Base-by-base conservation (phyloP, 2,329 filamentous ascomycete genomes). In the Aspergillus phoenicis region DNA sequence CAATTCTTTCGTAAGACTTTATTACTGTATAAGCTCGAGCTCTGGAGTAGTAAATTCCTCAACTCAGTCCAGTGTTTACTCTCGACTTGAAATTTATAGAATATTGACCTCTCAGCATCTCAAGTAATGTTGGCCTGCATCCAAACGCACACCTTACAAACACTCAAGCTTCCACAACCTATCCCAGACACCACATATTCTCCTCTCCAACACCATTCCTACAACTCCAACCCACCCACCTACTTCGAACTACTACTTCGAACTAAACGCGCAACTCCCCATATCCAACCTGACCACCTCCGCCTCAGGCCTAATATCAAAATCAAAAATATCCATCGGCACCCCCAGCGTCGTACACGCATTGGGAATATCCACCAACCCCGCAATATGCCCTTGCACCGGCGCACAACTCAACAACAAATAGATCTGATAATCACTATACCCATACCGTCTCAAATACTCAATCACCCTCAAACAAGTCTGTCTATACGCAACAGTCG, bases 311-410 rank as follows among this genome's bases (percentile, higher is more conserved):
- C 87, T 85, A 67, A 97, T 94, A 73, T 97, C 93, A 76, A 97
- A 96, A 71, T 95, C 91, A 70, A 97, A 97, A 57, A 97, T 96
- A 77, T 97, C 93, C 83, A 96, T 91, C 1, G 93, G 93, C 57
- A 97, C 73, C 0, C 92, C 93, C 61, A 97, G 81, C 0, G 93
- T 97, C 4, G 93, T 96, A 72, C 93, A 97, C 0, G 90, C 91
- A 73, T 97, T 96, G 0, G 93, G 93, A 52, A 96, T 91, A 75
- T 96, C 92, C 8, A 96, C 93, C 59, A 97, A 90, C 0, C 93
- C 93, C 1, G 92, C 93, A 55, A 97, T 85, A 71, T 96, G 91
- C 0, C 93, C 93, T 75, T 96, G 90, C 5, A 97, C 85, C 0
- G 93, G 93, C 0, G 93, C 93, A 73, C 91, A 95, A 15, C 90